Evolutionary conservation across 2,329 filamentous ascomycete species (phyloP).

Genomic region (Colletotrichum kahawae): DNA sequence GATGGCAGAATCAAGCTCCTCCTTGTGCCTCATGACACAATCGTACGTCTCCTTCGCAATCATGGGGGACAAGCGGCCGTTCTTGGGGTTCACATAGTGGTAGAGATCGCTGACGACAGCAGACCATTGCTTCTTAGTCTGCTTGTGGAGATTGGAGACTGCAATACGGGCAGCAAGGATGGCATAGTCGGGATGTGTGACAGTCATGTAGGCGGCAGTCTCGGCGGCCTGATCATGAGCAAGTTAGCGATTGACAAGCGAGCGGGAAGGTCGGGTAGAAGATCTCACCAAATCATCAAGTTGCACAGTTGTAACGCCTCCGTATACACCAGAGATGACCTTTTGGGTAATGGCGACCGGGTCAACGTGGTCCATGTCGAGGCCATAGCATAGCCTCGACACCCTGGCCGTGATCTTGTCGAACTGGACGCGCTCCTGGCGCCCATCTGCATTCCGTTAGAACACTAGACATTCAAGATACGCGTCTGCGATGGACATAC

Average conservation of each 20-base stretch:
- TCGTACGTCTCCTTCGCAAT: constrained; percentile 92
- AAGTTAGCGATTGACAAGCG: constrained; percentile 19
- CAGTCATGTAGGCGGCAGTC: constrained; percentile 99
- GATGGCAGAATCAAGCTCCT: constrained; percentile 97
- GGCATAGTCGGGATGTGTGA: constrained; percentile 98
- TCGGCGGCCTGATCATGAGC: constrained; percentile 77
- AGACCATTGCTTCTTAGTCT: constrained; percentile 99
- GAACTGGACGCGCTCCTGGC: constrained; percentile 99
- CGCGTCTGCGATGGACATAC: constrained; percentile 43
- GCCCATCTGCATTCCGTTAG: constrained; percentile 72
- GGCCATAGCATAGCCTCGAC: constrained; percentile 94
- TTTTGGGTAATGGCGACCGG: constrained; percentile 98
- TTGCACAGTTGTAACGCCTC: constrained; percentile 95
- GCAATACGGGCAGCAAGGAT: constrained; percentile 98
- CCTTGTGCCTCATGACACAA: constrained; percentile 92
- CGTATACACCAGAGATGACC: constrained; percentile 98
- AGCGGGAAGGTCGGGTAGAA: background rate
- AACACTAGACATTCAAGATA: background rate
- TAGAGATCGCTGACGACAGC: constrained; percentile 91
- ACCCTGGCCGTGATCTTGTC: constrained; percentile 99
- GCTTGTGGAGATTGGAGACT: constrained; percentile 99
- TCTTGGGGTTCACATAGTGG: constrained; percentile 96
- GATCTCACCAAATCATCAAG: constrained; percentile 89
- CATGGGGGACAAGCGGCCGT: constrained; percentile 84
- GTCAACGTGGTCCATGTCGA: constrained; percentile 94